Evolutionary conservation across 768 basidiomycete genomes (phyloP).

Genomic region (Tylopilus sp.): DNA sequence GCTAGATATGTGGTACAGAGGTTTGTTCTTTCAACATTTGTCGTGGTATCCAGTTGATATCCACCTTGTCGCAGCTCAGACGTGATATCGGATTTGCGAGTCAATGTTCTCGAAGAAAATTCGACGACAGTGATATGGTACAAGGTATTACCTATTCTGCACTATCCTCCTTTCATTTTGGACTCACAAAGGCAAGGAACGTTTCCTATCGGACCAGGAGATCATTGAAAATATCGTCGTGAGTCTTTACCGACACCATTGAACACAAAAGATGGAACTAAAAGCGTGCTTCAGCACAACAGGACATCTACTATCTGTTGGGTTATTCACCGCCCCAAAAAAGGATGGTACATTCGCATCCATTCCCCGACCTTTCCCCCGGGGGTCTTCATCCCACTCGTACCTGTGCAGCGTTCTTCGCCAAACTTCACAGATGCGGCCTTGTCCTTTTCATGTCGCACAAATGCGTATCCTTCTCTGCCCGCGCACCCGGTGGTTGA

Average conservation of each 20-base stretch:
- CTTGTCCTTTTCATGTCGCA: slow-evolving; percentile 50
- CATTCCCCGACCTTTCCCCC: slow-evolving; percentile 69
- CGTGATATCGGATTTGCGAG: slow-evolving; percentile 64
- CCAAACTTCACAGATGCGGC: slow-evolving; percentile 50
- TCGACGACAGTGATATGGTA: slow-evolving; percentile 65
- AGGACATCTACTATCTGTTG: slow-evolving; percentile 63
- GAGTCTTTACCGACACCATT: slow-evolving; percentile 27
- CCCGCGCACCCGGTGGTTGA: slow-evolving; percentile 12
- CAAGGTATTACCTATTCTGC: slow-evolving; percentile 47
- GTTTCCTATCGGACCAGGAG: slow-evolving; percentile 68
- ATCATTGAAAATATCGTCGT: slow-evolving; percentile 75
- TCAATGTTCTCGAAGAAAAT: slow-evolving; percentile 59
- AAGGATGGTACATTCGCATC: slow-evolving; percentile 83
- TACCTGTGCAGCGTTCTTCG: slow-evolving; percentile 45
- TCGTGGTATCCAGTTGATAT: not conserved
- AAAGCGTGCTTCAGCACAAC: slow-evolving; percentile 48
- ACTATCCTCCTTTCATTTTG: not conserved
- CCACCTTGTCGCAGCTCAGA: slow-evolving; percentile 52
- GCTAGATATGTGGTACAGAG: slow-evolving; percentile 31
- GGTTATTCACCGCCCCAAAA: slow-evolving; percentile 75
- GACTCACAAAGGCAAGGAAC: slow-evolving; percentile 49
- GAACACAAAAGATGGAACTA: not conserved
- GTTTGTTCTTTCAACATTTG: slow-evolving; percentile 8
- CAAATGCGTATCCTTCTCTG: slow-evolving; percentile 33
- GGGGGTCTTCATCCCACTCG: slow-evolving; percentile 51